phyloP scores from a whole-genome alignment of 2,329 filamentous ascomycete species.

The Penicillium italicum region DNA sequence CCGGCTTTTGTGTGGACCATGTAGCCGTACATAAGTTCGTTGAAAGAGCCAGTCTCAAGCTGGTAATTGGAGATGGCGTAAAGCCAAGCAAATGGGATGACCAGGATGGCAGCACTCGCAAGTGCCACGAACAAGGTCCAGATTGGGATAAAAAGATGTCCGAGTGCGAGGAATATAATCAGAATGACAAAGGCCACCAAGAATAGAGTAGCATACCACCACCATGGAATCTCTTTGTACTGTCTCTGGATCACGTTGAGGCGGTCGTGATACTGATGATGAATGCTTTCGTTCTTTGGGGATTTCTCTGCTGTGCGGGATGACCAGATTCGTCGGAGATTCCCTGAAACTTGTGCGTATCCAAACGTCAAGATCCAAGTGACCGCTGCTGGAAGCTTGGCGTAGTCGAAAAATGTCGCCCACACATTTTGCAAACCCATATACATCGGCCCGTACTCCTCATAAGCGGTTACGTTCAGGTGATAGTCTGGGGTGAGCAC shows the following conservation, averaged over 20 bases:
- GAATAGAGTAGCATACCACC: constrained; percentile 57
- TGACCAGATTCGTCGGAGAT: constrained; percentile 44
- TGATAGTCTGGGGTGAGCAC: constrained; percentile 45
- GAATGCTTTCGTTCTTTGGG: constrained; percentile 40
- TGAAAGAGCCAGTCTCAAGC: constrained; percentile 56
- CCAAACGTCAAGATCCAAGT: constrained; percentile 59
- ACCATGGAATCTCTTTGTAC: constrained; percentile 57
- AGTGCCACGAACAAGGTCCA: constrained; percentile 60
- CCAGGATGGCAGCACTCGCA: constrained; percentile 52
- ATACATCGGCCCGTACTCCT: constrained; percentile 54
- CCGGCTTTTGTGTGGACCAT: constrained; percentile 53
- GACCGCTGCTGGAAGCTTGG: constrained; percentile 56
- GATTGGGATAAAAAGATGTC: constrained; percentile 56
- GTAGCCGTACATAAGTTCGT: constrained; percentile 58
- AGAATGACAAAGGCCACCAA: constrained; percentile 48
- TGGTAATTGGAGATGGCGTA: constrained; percentile 58
- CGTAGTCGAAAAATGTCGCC: constrained; percentile 60
- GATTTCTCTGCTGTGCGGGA: constrained; percentile 32
- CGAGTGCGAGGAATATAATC: constrained; percentile 51
- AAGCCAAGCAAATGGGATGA: constrained; percentile 57
- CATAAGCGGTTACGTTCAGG: constrained; percentile 49
- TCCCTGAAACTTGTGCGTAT: constrained; percentile 47
- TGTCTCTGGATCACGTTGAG: constrained; percentile 57
- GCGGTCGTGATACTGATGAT: constrained; percentile 56
- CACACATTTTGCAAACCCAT: constrained; percentile 57